phyloP scores from a whole-genome alignment of 345 rosid species.

The Hibiscus mutabilis region DNA sequence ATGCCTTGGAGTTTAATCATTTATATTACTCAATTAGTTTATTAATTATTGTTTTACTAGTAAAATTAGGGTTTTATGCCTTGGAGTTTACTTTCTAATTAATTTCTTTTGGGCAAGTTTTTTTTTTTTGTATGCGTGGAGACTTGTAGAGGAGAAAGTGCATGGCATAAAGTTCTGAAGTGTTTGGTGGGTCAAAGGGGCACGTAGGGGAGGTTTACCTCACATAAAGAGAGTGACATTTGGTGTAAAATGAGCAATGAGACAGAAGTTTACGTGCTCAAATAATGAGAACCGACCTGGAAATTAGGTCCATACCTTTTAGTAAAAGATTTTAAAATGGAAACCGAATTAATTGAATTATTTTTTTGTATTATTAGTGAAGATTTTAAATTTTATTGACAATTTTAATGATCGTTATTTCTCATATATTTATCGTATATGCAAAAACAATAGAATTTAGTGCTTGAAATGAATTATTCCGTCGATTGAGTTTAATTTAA shows the following conservation, averaged over 20 bases:
- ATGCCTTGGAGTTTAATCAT: neutral
- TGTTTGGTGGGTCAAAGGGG: conserved; percentile 28
- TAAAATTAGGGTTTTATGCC: neutral
- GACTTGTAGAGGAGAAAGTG: neutral
- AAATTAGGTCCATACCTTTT: neutral
- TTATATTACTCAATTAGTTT: no score
- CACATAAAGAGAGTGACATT: neutral
- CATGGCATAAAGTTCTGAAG: conserved; percentile 14
- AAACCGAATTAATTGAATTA: neutral
- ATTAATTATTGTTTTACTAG: no score
- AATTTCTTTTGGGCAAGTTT: neutral
- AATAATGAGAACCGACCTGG: neutral
- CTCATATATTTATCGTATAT: no score
- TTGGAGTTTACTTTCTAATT: neutral
- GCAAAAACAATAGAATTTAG: no score
- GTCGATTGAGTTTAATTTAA: no score
- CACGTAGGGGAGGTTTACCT: conserved; percentile 14
- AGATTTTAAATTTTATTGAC: no score
- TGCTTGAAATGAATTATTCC: no score
- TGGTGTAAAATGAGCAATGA: neutral
- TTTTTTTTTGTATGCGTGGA: neutral
- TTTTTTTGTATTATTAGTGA: neutral
- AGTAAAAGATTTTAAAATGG: neutral
- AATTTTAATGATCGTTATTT: no score
- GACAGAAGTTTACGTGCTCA: neutral